Base-by-base conservation (phyloP, 129 eudicot genomes). In the Chrysanthemum seticuspe region DNA sequence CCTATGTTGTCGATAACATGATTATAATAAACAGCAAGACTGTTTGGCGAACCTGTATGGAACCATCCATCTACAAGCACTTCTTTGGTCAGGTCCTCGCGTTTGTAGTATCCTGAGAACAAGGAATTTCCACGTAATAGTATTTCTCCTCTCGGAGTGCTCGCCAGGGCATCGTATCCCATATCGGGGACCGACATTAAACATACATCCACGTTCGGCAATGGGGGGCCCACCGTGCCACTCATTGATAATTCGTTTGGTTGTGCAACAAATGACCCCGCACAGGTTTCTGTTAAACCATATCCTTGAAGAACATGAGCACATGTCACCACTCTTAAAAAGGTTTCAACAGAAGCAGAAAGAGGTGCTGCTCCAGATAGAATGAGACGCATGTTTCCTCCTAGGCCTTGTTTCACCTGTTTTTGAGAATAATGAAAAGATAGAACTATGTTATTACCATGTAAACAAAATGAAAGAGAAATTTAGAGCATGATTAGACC, bases 231-330 rank as follows among this genome's bases (percentile, higher is more conserved):
- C 40, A 91, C 97, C 9, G 97, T 91, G 12, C 95, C 95, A 14
- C 67, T 68, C 97, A 91, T 88, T 44, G 82, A 40, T 29, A 84
- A 45, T 72, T 91, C 90, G 72, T 91, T 72, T 47, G 91, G 92
- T 53, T 76, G 81, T 71, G 91, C 88, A 68, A 82, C 88, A 76
- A 91, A 91, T 52, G 97, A 86, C 12, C 91, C 97, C 21, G 95
- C 97, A 70, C 95, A 88, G 15, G 92, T 88, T 84, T 91, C 97
- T 9, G 97, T 88, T 81, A 91, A 83, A 79, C 99, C 99, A 66
- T 95, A 95, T 87, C 99, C 99, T 80, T 95, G 99, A 18, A 95
- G 83, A 73, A 95, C 99, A 83, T 95, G 88, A 78, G 97, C 94
- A 76, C 99, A 90, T 16, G 97, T 83, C 45, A 88, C 97, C 6